Percentiles rank a stretch among this genome's conserved stretches.
phyloP scores from a whole-genome alignment of 225 moss, liverwort and hornwort genomes.

The Anthoceros angustus region DNA sequence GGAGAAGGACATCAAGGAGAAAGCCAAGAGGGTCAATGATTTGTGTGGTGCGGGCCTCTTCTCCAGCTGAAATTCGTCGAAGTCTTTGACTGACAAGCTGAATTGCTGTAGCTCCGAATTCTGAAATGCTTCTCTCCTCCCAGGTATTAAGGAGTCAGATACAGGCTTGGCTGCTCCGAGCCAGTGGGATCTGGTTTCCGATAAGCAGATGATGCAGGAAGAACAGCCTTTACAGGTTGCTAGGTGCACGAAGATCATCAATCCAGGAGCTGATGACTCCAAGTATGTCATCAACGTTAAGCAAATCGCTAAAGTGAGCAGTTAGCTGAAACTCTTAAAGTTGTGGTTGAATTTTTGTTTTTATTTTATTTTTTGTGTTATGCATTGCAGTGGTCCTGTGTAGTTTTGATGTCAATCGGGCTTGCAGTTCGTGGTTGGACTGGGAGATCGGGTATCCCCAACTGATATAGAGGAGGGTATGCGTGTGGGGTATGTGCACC shows the following conservation, averaged over 20 bases:
- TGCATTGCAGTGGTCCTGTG: not conserved
- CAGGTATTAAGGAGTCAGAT: conserved; percentile 91
- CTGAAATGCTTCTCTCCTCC: not conserved
- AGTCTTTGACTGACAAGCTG: not conserved
- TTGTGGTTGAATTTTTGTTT: not conserved
- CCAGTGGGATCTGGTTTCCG: conserved; percentile 94
- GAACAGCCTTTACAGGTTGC: conserved; percentile 45
- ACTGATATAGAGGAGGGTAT: conserved; percentile 96
- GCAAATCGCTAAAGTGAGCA: conserved; percentile 70
- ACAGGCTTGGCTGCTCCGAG: conserved; percentile 79
- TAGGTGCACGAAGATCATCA: conserved; percentile 87
- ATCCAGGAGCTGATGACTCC: conserved; percentile 71
- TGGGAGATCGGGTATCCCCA: conserved; percentile 85
- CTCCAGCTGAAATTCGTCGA: not conserved
- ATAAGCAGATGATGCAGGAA: conserved; percentile 97
- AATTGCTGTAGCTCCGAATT: not conserved
- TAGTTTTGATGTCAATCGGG: not conserved
- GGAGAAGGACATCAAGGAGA: conserved; percentile 85
- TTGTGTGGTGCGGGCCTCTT: conserved; percentile 45
- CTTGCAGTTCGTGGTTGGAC: conserved; percentile 76
- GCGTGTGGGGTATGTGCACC: conserved; percentile 54
- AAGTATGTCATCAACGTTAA: conserved; percentile 94
- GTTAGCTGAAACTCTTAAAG: not conserved
- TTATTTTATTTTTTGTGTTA: not conserved
- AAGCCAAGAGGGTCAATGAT: conserved; percentile 89